These are phyloP conservation scores for Carex arenaria DNA, from an alignment of 202 grass and related monocot genomes.

Conservation along the genomic window DNA sequence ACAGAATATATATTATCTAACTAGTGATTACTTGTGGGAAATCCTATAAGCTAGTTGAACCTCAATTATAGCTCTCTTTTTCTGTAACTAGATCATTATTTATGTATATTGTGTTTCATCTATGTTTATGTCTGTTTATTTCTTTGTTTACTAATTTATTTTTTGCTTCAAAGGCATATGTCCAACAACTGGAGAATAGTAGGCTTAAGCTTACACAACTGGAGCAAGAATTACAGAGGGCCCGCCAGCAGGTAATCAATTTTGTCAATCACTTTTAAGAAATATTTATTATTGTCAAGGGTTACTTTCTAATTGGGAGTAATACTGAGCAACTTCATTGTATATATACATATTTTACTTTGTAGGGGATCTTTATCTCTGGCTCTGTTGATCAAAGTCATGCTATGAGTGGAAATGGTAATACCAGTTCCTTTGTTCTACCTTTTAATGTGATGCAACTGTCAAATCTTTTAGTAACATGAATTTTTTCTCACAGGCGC, in stretches of 20 bases:
- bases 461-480: conserved; percentile 14
- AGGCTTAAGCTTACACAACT: conserved; percentile 95
- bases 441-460: conserved; percentile 10
- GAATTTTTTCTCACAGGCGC: conserved; percentile 49
- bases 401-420: conserved; percentile 84
- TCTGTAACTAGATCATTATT: neutral
- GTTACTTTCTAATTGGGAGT: conserved; percentile 21
- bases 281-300: neutral
- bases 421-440: conserved; percentile 23
- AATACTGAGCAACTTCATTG: conserved; percentile 7
- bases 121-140: neutral
- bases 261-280: neutral
- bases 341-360: neutral
- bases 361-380: conserved; percentile 96
- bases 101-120: neutral
- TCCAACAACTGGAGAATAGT: conserved; percentile 98
- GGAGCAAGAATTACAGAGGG: conserved; percentile 91
- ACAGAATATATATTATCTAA: neutral
- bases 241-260: conserved; percentile 76
- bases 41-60: neutral
- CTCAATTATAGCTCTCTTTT: neutral
- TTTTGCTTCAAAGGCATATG: conserved; percentile 69
- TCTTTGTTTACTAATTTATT: conserved; percentile 17
- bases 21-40: neutral
- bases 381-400: conserved; percentile 82